These are phyloP conservation scores for Dendrothele bispora DNA, from an alignment of 768 basidiomycete genomes.

Conservation along the genomic window DNA sequence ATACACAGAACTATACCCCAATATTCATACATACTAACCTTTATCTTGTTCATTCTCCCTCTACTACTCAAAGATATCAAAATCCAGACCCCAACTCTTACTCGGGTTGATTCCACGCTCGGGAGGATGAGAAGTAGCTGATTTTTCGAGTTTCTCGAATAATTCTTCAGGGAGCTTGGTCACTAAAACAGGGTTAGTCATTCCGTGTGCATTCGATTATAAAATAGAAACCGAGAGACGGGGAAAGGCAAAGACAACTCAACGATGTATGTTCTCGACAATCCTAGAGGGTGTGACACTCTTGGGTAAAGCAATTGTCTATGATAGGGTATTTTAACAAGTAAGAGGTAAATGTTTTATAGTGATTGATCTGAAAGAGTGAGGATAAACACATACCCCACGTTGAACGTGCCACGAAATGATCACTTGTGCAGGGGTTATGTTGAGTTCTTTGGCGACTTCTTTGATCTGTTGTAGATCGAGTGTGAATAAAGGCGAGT, in stretches of 20 bases:
- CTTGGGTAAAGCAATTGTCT: slow-evolving; percentile 77
- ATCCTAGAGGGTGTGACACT: slow-evolving; percentile 70
- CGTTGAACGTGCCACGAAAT: slow-evolving; percentile 79
- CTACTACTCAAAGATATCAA: slow-evolving; percentile 65
- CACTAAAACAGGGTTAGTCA: no score
- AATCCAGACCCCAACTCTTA: slow-evolving; percentile 56
- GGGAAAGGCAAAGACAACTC: no score
- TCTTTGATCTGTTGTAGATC: slow-evolving; percentile 41
- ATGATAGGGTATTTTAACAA: background rate
- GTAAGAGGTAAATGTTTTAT: background rate
- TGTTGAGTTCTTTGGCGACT: slow-evolving; percentile 60
- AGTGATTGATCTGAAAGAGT: background rate
- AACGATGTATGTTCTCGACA: slow-evolving; percentile 68
- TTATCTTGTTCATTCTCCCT: no score
- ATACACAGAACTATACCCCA: no score
- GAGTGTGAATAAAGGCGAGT: no score
- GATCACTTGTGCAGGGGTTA: slow-evolving; percentile 74
- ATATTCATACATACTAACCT: no score
- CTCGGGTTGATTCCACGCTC: slow-evolving; percentile 59
- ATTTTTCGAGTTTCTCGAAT: slow-evolving; percentile 48
- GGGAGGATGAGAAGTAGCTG: slow-evolving; percentile 54
- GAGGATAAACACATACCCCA: slow-evolving; percentile 60
- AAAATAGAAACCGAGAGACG: no score
- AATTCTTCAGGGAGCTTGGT: slow-evolving; percentile 36
- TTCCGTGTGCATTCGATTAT: no score